Evolutionary conservation across 164 flowering plant species (phyloP).

Genomic region (Brasenia schreberi): DNA sequence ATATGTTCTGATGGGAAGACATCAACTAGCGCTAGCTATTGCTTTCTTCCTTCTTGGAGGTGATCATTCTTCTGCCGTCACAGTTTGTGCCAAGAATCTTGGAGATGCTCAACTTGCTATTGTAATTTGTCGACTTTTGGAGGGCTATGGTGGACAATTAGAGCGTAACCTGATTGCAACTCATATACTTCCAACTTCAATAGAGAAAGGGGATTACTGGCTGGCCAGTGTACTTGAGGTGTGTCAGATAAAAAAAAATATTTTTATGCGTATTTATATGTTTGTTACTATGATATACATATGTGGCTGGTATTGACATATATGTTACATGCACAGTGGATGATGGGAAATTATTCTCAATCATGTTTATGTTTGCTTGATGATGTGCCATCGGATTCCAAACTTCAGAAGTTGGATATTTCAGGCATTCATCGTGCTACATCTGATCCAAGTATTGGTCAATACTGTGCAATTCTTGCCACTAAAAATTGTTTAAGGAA

Average conservation of each 20-base stretch:
- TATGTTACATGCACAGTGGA: slow-evolving; percentile 60
- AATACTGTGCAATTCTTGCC: slow-evolving; percentile 51
- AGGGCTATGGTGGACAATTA: slow-evolving; percentile 60
- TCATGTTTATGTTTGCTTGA: slow-evolving; percentile 44
- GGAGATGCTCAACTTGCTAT: slow-evolving; percentile 98
- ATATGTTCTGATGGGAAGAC: slow-evolving; percentile 89
- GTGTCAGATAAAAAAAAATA: slow-evolving; percentile 5
- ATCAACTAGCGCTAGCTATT: slow-evolving; percentile 87
- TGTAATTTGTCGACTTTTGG: slow-evolving; percentile 78
- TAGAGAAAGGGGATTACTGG: slow-evolving; percentile 74
- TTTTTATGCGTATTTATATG: slow-evolving; percentile 3
- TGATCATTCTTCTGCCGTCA: slow-evolving; percentile 75
- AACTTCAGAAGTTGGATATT: slow-evolving; percentile 11
- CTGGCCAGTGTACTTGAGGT: slow-evolving; percentile 83
- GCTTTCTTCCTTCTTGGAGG: slow-evolving; percentile 98
- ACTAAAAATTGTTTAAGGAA: slow-evolving; percentile 59
- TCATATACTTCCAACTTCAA: slow-evolving; percentile 63
- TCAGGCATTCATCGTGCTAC: slow-evolving; percentile 29
- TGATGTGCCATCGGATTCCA: slow-evolving; percentile 20
- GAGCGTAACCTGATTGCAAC: slow-evolving; percentile 55
- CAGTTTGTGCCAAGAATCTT: slow-evolving; percentile 76
- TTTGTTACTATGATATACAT: neutral
- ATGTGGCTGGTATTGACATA: neutral
- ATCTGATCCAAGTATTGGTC: slow-evolving; percentile 67
- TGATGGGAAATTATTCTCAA: slow-evolving; percentile 52